Evolutionary conservation across 768 basidiomycete species (phyloP).

Genomic region (Rhizopogon vinicolor): DNA sequence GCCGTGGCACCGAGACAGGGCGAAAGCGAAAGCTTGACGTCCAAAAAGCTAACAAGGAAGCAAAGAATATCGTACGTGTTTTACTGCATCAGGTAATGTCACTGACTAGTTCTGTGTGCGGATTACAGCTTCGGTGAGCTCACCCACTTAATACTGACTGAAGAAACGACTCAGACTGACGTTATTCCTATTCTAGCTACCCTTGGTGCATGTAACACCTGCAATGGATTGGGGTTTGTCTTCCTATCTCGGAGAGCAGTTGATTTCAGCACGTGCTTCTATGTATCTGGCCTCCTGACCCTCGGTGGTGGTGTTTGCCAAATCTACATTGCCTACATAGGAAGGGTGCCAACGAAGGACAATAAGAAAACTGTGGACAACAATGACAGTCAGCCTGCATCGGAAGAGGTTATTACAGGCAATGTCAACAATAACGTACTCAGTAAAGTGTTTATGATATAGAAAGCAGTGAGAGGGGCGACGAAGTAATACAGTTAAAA

Average conservation of each 20-base stretch:
- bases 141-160: no score
- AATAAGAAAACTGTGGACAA: background rate
- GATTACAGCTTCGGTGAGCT: background rate
- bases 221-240: background rate
- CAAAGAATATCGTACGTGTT: background rate
- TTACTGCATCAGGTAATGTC: background rate
- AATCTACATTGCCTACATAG: background rate
- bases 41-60: background rate
- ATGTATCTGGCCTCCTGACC: rapidly evolving
- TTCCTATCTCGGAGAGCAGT: background rate
- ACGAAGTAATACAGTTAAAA: no score
- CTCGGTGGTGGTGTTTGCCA: background rate
- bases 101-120: background rate
- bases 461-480: background rate
- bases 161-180: background rate
- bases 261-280: no score
- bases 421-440: background rate
- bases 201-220: background rate
- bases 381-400: background rate
- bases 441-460: background rate
- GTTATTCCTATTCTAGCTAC: background rate
- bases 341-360: background rate
- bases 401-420: background rate
- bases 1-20: background rate
- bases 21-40: no score